Evolutionary conservation across 208 protist genomes (phyloP).

Genomic region (Porcisia hertigi): DNA sequence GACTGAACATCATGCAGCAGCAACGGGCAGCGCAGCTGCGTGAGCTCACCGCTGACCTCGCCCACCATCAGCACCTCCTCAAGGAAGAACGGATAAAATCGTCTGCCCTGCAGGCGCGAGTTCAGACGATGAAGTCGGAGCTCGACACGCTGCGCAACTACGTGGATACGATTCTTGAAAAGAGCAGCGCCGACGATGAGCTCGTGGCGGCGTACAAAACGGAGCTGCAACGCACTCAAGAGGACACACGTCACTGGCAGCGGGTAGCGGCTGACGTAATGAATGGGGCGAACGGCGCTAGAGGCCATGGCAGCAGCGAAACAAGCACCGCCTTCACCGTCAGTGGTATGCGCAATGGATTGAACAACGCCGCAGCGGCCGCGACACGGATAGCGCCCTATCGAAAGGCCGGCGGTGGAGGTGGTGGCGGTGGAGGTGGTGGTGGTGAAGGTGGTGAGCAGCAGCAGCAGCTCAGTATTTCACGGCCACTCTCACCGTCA

Average conservation of each 20-base stretch:
- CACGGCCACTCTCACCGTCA: neutral
- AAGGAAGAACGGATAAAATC: slow-evolving; percentile 40
- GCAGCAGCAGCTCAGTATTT: neutral
- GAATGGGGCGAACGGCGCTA: neutral
- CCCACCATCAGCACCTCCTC: slow-evolving; percentile 23
- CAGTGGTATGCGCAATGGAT: slow-evolving; percentile 2
- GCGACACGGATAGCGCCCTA: slow-evolving; percentile 8
- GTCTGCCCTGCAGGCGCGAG: slow-evolving; percentile 54
- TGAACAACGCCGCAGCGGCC: neutral
- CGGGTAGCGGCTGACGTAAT: neutral
- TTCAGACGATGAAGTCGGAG: slow-evolving; percentile 56
- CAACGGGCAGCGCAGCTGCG: slow-evolving; percentile 46
- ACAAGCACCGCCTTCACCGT: neutral
- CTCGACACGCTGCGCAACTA: slow-evolving; percentile 59
- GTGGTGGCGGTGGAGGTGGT: neutral
- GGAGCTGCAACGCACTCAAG: slow-evolving; percentile 46
- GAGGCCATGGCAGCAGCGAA: neutral
- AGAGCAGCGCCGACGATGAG: slow-evolving; percentile 71
- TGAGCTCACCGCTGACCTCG: slow-evolving; percentile 42
- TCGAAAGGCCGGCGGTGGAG: neutral
- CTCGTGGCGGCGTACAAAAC: slow-evolving; percentile 69
- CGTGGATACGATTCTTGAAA: slow-evolving; percentile 61
- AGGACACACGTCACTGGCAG: slow-evolving; percentile 20
- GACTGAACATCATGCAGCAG: slow-evolving; percentile 41
- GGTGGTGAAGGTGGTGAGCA: no score